Conservation (phyloP, 2,329 filamentous ascomycete genomes). For the Botrytis porri region DNA sequence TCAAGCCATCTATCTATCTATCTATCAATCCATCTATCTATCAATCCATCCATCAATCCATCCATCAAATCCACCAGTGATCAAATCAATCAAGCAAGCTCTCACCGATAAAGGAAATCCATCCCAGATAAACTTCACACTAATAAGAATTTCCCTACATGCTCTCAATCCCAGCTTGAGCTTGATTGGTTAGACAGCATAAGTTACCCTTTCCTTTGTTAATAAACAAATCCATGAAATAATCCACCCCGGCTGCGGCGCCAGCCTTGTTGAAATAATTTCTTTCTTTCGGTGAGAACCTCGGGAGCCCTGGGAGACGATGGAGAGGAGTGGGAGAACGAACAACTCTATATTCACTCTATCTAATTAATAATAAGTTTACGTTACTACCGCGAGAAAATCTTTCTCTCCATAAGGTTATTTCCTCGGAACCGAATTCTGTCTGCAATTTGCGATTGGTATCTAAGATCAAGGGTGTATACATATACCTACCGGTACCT, state of each 20-base stretch:
- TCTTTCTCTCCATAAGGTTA: neutral
- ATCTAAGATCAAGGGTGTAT: neutral
- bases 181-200: neutral
- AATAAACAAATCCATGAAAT: neutral
- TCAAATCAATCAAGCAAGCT: neutral
- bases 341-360: neutral
- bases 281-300: neutral
- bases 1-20: neutral
- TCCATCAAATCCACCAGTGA: too few relatives aligned
- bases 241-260: slow-evolving; percentile 5
- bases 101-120: slow-evolving; percentile 11
- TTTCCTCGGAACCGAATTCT: too few relatives aligned
- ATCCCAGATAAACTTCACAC: neutral
- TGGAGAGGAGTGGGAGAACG: neutral
- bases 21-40: neutral
- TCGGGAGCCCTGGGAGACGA: neutral
- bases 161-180: neutral
- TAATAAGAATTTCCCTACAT: neutral
- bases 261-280: slow-evolving; percentile 11
- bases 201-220: neutral
- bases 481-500: neutral
- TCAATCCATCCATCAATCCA: neutral
- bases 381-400: neutral
- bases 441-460: neutral
- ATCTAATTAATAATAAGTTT: neutral